These are phyloP conservation scores for Metschnikowia cubensis DNA, from an alignment of 805 yeast genomes.

Conservation along the genomic window DNA sequence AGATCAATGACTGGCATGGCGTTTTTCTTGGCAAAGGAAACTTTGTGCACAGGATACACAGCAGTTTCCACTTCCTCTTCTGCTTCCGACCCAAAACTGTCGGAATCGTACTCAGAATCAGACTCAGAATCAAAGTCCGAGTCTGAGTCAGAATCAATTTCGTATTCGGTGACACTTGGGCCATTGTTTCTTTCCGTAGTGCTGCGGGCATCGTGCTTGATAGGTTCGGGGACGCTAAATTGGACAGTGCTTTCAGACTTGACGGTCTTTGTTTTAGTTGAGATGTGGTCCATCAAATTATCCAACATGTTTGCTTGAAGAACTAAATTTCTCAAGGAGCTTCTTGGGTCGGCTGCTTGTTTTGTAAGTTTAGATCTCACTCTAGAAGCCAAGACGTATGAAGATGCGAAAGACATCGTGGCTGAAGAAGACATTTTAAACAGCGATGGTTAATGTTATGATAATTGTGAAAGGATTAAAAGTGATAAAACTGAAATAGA, in stretches of 20 bases:
- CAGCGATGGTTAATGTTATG: not conserved
- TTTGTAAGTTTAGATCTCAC: conserved; percentile 61
- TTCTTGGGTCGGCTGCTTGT: conserved; percentile 57
- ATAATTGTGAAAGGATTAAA: not conserved
- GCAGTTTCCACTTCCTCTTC: conserved; percentile 19
- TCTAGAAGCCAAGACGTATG: conserved; percentile 58
- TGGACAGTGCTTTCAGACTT: conserved; percentile 7
- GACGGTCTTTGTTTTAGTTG: conserved; percentile 26
- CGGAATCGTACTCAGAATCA: conserved; percentile 23
- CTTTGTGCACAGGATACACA: not conserved
- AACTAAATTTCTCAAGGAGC: conserved; percentile 54
- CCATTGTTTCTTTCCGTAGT: conserved; percentile 17
- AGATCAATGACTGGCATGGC: conserved; percentile 13
- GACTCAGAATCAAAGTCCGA: conserved; percentile 23
- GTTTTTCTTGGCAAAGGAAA: conserved; percentile 2
- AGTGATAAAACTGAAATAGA: not conserved
- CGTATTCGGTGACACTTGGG: conserved; percentile 37
- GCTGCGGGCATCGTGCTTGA: conserved; percentile 5
- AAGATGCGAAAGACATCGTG: conserved; percentile 41
- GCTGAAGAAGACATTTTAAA: conserved; percentile 2
- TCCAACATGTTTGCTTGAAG: conserved; percentile 72
- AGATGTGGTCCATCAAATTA: conserved; percentile 51
- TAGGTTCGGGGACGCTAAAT: conserved; percentile 16
- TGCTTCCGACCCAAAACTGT: conserved; percentile 24
- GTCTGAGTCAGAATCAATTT: conserved; percentile 31